Base-by-base conservation (phyloP, 2,329 filamentous ascomycete species). In the Microcyclosporella mali region DNA sequence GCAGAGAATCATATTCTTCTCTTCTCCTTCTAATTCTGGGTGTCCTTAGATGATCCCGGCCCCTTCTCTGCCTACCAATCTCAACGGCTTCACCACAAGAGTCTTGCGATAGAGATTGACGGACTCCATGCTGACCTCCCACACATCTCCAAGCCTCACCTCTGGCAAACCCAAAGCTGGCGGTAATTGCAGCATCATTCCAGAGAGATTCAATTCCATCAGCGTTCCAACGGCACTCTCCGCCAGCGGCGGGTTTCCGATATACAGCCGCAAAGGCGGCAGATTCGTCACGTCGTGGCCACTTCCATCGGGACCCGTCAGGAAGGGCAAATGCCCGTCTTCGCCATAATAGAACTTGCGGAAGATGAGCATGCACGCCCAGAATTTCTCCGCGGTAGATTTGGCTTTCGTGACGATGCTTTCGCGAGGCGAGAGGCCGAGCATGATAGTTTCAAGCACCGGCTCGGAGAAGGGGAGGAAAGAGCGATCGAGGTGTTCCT, bases 331-430 rank as follows among this genome's bases (percentile, higher is more conserved):
- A n/a, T 17, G 27, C 2, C 37, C 38, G 17, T 40, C 41, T 53
- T 81, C 72, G 8, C 66, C 65, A 57, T 75, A 79, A 54, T 78
- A 70, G 53, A 74, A 71, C 11, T 76, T 77, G 33, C 79, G 75
- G 62, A 75, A 74, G 30, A 82, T 64, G 2, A 79, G 70, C 57
- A 74, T 68, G 11, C 65, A 57, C 2, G 64, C 57, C 79, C 78
- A 82, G 53, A 71, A 72, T 6, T 50, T 62, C 48, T 48, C 59
- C 37, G 54, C 68, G 57, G 51, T 55, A 39, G 3, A 40, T 44
- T 65, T 65, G 11, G 64, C 56, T n/a, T 44, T 52, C 11, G 61
- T 60, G 17, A 75, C 70, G n/a, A 70, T 65, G 41, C 47, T 59
- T 55, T 68, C 70, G 56, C 61, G 69, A 33, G 69, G 66, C 47